Evolutionary conservation across 805 yeast genomes (phyloP), one percentile per base, ranked within the genome.

Genomic region (Maudiozyma bulderi): DNA sequence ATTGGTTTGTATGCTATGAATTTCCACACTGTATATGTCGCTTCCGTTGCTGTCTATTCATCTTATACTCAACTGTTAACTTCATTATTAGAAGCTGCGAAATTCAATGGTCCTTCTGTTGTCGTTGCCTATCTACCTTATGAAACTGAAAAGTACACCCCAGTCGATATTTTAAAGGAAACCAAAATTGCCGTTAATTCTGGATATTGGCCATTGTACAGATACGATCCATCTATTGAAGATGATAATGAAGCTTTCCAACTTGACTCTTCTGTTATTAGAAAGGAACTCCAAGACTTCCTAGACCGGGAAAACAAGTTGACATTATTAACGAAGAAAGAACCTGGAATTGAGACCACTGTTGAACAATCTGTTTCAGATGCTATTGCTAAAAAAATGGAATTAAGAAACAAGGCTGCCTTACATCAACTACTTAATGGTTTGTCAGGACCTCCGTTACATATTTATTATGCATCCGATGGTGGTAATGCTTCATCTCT

Each of bases 1-100:
- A 81, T 90, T 54, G 98, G 97, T 48, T 72, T 91, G 43, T 91
- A 88, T 64, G 96, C 96, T 43, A 86, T 91, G 96, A 86, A 87
- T 68, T 87, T 84, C 59, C 93, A 95, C 50, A 78, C 81, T 53
- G 82, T 85, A 43, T 91, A 88, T 62, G 96, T 90, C 57, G 96
- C 97, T 6, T 87, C 96, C 14, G 89, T 89, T 48, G 97, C 97
- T 28, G 82, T 90, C 41, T 91, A 91, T 68, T 78, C 95, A 2
- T 88, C 96, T 2, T 91, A 90, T 71, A 86, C 97, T 5, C 98
- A 91, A 70, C 82, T 89, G 6, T 73, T 91, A 55, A 87, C 91
- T 57, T 89, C 97, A 0, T 70, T 91, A 44, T 73, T 85, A 48
- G 98, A 91, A 69, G 97, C 97, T n/a, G 82, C 86, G 56, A 77